Evolutionary conservation across 495 filamentous ascomycete species (phyloP).

Genomic region (Astrothelium macrocarpum): DNA sequence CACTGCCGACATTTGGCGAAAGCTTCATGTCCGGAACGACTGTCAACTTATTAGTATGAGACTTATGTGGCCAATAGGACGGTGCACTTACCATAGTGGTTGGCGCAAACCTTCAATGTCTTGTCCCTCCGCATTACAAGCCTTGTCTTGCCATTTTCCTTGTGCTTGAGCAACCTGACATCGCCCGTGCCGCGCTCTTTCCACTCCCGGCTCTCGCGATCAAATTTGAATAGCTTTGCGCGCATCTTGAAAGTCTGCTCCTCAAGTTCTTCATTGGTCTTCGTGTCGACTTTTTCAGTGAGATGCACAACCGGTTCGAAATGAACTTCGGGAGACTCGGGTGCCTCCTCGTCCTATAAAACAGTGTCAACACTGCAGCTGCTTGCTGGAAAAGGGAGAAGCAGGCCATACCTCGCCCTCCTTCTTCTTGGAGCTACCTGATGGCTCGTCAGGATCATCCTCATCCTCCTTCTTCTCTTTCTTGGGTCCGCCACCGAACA

Average conservation of each 20-base stretch:
- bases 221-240: conserved; percentile 98
- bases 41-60: conserved; percentile 28
- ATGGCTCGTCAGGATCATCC: conserved; percentile 66
- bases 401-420: conserved; percentile 33
- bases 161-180: conserved; percentile 92
- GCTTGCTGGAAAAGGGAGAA: neutral
- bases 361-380: conserved; percentile 11
- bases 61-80: neutral
- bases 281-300: conserved; percentile 90
- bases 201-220: conserved; percentile 84
- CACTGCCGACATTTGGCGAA: conserved; percentile 90
- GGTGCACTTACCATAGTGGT: conserved; percentile 83
- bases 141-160: conserved; percentile 94
- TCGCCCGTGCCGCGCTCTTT: conserved; percentile 98
- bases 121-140: conserved; percentile 98
- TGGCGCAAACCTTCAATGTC: conserved; percentile 99
- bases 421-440: conserved; percentile 81
- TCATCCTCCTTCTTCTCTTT: conserved; percentile 73
- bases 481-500: conserved; percentile 91
- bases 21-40: conserved; percentile 99
- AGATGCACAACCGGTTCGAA: conserved; percentile 94
- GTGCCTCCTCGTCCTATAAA: conserved; percentile 51
- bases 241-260: conserved; percentile 98
- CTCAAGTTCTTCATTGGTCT: conserved; percentile 98
- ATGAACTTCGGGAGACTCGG: conserved; percentile 83